These are phyloP conservation scores for Fusarium ramigenum DNA, from an alignment of 2,329 filamentous ascomycete genomes.

Conservation along the genomic window DNA sequence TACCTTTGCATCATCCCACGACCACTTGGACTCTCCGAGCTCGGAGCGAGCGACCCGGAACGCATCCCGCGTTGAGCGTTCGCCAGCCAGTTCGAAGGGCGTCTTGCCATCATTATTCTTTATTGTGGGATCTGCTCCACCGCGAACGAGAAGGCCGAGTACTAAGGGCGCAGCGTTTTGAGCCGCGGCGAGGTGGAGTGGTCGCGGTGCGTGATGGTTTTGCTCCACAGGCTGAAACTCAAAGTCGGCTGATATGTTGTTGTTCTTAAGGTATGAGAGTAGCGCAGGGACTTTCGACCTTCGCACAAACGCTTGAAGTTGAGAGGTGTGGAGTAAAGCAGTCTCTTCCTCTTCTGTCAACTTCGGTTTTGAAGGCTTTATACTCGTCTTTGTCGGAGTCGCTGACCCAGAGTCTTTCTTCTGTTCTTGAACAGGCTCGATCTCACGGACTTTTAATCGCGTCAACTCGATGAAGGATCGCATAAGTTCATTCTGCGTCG, in stretches of 20 bases:
- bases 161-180: constrained; percentile 84
- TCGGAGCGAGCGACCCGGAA: constrained; percentile 89
- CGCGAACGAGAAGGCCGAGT: constrained; percentile 78
- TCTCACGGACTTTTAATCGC: constrained; percentile 82
- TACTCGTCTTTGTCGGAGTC: constrained; percentile 49
- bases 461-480: constrained; percentile 94
- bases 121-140: constrained; percentile 76
- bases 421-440: constrained; percentile 71
- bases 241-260: constrained; percentile 77
- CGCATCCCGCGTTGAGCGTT: constrained; percentile 85
- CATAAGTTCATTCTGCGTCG: constrained; percentile 95
- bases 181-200: constrained; percentile 85
- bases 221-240: constrained; percentile 76
- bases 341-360: constrained; percentile 85
- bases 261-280: constrained; percentile 82
- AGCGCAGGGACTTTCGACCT: constrained; percentile 90
- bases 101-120: constrained; percentile 81
- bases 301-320: constrained; percentile 87
- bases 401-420: constrained; percentile 53
- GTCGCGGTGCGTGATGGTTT: constrained; percentile 82
- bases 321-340: constrained; percentile 83
- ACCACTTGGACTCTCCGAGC: constrained; percentile 78
- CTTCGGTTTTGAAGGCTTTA: constrained; percentile 69
- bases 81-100: constrained; percentile 86
- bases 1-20: constrained; percentile 81